Base-by-base conservation (phyloP, 495 filamentous ascomycete genomes). In the Hypoxylon trugodes region DNA sequence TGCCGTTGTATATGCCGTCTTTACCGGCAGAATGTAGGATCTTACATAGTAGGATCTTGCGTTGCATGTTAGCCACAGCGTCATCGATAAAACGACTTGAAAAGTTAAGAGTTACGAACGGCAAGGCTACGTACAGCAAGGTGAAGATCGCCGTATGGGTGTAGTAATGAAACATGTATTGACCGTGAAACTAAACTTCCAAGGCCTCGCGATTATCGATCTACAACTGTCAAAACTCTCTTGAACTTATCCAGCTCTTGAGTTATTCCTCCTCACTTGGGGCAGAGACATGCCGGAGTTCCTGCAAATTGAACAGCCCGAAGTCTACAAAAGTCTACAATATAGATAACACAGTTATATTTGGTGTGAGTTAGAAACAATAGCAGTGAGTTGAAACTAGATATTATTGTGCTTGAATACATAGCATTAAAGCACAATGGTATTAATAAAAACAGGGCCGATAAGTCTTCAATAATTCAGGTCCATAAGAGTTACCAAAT, bases 21-120 rank as follows among this genome's bases (percentile, higher is more conserved):
- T 59, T 55, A 25, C 61, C 24, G 54, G 42, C 55, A 43, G 55
- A 18, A 37, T n/a, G 49, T 42, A 41, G 48, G 35, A 46, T 25
- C 28, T n/a, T n/a, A n/a, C n/a, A n/a, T n/a, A n/a, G 51, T 37
- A 41, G 45, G 37, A 46, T 53, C 42, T 38, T 59, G 25, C 46
- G 26, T 65, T n/a, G 38, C 53, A 59, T 52, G 15, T 33, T 42
- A 25, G 35, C 41, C 36, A 43, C 37, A 6, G 30, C 10, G 36
- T 59, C 25, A 49, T 48, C 32, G 47, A 59, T 50, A 53, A 12
- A 16, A n/a, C n/a, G 21, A 13, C 45, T 13, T 36, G 4, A 26
- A n/a, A 36, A n/a, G 12, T 32, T 8, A 24, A 32, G 18, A 12
- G 49, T 55, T 25, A 42, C 19, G 41, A 48, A 53, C 4, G 22